phyloP scores from a whole-genome alignment of 129 eudicot species.

The Pulicaria dysenterica region DNA sequence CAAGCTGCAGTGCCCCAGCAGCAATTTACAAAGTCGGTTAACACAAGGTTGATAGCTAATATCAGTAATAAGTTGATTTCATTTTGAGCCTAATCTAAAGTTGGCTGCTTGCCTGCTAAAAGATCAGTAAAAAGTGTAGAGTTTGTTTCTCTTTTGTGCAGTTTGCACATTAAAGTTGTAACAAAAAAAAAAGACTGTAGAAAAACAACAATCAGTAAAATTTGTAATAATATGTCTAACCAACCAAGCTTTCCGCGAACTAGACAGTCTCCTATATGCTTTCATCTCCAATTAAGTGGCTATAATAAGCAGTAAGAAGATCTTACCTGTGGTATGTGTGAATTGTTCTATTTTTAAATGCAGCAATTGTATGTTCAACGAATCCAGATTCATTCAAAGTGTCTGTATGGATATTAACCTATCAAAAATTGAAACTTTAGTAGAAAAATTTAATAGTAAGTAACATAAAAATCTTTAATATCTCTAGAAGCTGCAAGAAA shows the following conservation, averaged over 20 bases:
- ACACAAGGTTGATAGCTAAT: no score
- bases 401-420: constrained; percentile 98
- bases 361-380: constrained; percentile 92
- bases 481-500: neutral
- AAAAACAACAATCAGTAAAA: no score
- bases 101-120: no score
- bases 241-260: constrained; percentile 4
- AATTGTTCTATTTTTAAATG: constrained; percentile 87
- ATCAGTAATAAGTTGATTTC: no score
- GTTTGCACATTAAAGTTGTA: neutral
- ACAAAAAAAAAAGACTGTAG: neutral
- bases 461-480: neutral
- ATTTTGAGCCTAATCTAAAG: no score
- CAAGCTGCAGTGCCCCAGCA: no score
- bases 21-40: no score
- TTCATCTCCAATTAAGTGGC: constrained; percentile 5
- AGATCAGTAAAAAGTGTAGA: no score
- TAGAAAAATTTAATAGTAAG: neutral
- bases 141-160: no score
- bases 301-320: constrained; percentile 10
- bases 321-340: constrained; percentile 94
- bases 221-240: neutral
- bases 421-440: constrained; percentile 21
- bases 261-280: neutral
- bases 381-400: constrained; percentile 98